Percentiles rank a stretch among this genome's conserved stretches.
phyloP scores from a whole-genome alignment of 345 rosid genomes.

The Zanthoxylum bungeanum region DNA sequence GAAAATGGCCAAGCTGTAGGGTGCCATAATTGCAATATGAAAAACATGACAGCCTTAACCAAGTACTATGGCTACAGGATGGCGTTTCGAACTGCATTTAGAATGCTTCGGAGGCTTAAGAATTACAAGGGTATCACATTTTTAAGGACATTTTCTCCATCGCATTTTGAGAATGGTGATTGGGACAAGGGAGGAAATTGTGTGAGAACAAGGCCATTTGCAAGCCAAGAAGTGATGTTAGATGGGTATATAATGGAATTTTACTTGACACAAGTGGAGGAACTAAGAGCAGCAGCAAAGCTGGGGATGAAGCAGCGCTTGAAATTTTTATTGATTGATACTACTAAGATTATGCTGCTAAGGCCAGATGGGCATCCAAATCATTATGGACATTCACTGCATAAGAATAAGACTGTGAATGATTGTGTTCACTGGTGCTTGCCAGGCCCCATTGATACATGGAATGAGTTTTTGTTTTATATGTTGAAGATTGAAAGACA shows the following conservation, averaged over 20 bases:
- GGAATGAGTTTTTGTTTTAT: conserved; percentile 68
- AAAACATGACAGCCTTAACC: conserved; percentile 31
- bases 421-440: conserved; percentile 93
- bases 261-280: conserved; percentile 44
- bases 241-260: conserved; percentile 41
- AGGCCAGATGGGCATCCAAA: conserved; percentile 69
- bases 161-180: conserved; percentile 60
- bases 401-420: conserved; percentile 24
- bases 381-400: conserved; percentile 27
- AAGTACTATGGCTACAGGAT: conserved; percentile 48
- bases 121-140: conserved; percentile 37
- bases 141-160: conserved; percentile 52
- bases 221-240: conserved; percentile 40
- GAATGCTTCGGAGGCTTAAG: conserved; percentile 32
- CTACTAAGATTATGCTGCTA: conserved; percentile 52
- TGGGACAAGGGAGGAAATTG: conserved; percentile 78
- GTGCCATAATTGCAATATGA: conserved; percentile 34
- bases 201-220: conserved; percentile 44
- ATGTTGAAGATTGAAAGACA: conserved; percentile 40
- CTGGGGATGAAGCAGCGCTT: conserved; percentile 37
- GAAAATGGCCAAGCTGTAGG: conserved; percentile 31
- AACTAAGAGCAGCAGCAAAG: conserved; percentile 34
- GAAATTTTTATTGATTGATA: conserved; percentile 35
- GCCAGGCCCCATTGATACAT: conserved; percentile 72
- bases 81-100: conserved; percentile 58